Conservation (phyloP, 176 grass and related monocot species). For the Oryza glaberrima region DNA sequence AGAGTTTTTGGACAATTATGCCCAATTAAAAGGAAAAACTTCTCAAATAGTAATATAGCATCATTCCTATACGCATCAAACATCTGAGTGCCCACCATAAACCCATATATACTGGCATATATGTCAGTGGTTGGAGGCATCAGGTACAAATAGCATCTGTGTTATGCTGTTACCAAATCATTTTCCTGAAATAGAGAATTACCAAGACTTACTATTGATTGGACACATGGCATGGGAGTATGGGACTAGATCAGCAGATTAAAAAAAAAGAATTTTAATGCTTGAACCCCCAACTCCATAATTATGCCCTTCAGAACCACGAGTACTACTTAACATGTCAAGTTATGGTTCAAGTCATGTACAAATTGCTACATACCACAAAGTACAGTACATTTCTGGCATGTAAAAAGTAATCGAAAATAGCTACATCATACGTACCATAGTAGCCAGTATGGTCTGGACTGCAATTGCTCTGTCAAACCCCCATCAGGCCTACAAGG, state of each 20-base stretch:
- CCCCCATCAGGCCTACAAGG: constrained; percentile 54
- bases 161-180: neutral
- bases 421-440: constrained; percentile 20
- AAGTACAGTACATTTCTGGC: neutral
- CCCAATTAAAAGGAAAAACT: constrained; percentile 7
- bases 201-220: neutral
- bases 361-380: neutral
- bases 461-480: constrained; percentile 40
- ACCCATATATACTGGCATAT: neutral
- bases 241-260: neutral
- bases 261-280: constrained; percentile 17
- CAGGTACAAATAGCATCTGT: constrained; percentile 20
- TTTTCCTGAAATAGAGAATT: neutral
- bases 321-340: neutral
- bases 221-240: neutral
- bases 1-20: neutral
- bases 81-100: constrained; percentile 4
- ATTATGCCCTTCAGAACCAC: neutral
- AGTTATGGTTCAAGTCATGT: neutral
- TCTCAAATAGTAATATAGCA: neutral
- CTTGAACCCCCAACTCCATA: neutral
- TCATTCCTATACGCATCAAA: constrained; percentile 25
- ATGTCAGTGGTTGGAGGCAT: neutral
- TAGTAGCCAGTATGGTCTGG: constrained; percentile 1
- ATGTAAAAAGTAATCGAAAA: neutral